phyloP scores from a whole-genome alignment of 345 rosid species.

The Cardamine occulta region DNA sequence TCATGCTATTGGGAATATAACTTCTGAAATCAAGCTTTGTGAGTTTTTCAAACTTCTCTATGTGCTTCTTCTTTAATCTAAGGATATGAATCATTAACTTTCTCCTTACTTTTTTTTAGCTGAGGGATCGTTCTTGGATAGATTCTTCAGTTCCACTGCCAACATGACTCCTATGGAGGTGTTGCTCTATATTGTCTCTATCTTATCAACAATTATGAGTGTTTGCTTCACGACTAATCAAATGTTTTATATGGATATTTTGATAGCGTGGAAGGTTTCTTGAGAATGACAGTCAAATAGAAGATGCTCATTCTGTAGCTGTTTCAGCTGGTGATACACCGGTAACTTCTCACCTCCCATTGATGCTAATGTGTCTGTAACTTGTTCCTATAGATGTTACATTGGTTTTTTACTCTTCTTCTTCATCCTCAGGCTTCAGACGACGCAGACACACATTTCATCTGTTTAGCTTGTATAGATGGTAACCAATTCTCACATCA shows the following conservation, averaged over 20 bases:
- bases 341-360: slow-evolving; percentile 38
- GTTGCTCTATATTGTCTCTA: slow-evolving; percentile 42
- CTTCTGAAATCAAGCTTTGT: slow-evolving; percentile 76
- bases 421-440: slow-evolving; percentile 65
- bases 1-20: slow-evolving; percentile 87
- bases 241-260: neutral
- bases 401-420: neutral
- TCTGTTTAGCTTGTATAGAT: slow-evolving; percentile 81
- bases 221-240: slow-evolving; percentile 2
- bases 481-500: slow-evolving; percentile 50
- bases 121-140: slow-evolving; percentile 83
- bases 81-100: neutral
- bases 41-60: slow-evolving; percentile 37
- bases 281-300: slow-evolving; percentile 81
- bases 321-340: slow-evolving; percentile 86
- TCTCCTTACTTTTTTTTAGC: slow-evolving; percentile 50
- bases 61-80: neutral
- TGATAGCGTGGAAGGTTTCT: slow-evolving; percentile 77
- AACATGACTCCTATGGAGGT: slow-evolving; percentile 80
- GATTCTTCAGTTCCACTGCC: slow-evolving; percentile 71
- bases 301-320: slow-evolving; percentile 88
- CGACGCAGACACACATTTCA: slow-evolving; percentile 70
- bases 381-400: slow-evolving; percentile 9
- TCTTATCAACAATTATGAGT: neutral
- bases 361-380: neutral